Conservation (phyloP, 73 alveolate species). For the Stentor roeselii region DNA sequence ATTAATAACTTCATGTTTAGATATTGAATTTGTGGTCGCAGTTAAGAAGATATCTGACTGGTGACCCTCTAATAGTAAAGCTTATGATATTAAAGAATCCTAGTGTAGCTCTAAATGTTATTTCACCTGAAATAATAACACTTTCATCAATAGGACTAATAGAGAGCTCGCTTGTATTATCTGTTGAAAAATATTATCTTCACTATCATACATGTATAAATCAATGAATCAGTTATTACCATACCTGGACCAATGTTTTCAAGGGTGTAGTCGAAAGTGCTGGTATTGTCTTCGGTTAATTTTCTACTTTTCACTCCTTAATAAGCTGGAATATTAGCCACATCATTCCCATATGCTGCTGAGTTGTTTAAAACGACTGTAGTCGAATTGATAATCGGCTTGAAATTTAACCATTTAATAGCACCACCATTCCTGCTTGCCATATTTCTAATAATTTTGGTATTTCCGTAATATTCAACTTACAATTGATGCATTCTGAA, state of each 20-base stretch:
- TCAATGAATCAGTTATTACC: neutral
- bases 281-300: too few species aligned
- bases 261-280: too few species aligned
- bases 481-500: too few species aligned
- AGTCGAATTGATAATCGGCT: neutral
- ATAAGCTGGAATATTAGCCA: neutral
- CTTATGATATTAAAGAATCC: neutral
- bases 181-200: neutral
- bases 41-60: neutral
- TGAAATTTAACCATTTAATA: neutral
- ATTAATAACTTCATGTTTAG: neutral
- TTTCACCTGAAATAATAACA: neutral
- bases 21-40: neutral
- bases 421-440: too few species aligned
- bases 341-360: conserved; percentile 17
- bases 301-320: neutral
- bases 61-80: neutral
- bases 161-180: neutral
- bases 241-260: neutral
- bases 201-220: neutral
- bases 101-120: neutral
- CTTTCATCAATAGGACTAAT: neutral
- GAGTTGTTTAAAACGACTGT: neutral
- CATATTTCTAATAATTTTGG: too few species aligned
- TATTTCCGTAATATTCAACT: too few species aligned